These are phyloP conservation scores for Trichophyton benhamiae DNA, from an alignment of 2,329 filamentous ascomycete species.

Conservation along the genomic window DNA sequence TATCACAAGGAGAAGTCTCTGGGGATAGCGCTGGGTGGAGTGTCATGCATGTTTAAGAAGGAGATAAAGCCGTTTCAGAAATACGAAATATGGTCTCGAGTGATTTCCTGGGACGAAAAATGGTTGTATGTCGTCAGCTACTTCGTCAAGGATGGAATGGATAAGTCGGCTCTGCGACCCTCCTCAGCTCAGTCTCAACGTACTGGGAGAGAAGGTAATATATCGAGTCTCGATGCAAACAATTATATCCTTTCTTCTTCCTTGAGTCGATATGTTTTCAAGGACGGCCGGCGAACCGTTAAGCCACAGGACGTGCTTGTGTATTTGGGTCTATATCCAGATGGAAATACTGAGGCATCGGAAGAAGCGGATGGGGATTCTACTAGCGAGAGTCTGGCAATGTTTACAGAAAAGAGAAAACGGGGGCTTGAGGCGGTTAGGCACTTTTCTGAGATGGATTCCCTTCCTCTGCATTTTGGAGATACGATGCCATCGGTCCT, in stretches of 20 bases:
- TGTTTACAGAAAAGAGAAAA: neutral
- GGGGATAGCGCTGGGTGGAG: conserved; percentile 52
- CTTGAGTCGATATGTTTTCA: conserved; percentile 4
- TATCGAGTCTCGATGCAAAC: neutral
- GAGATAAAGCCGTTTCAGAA: conserved; percentile 53
- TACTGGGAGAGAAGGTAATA: neutral
- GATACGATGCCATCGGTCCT: conserved; percentile 3
- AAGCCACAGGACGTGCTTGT: neutral
- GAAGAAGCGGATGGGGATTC: neutral
- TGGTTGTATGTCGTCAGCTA: conserved; percentile 62
- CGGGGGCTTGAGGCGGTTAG: neutral
- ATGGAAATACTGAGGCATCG: neutral
- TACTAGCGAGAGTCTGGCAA: neutral
- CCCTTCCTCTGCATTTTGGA: conserved; percentile 4
- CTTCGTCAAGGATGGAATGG: conserved; percentile 43
- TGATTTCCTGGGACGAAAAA: conserved; percentile 61
- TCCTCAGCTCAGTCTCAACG: neutral
- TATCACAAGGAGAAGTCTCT: conserved; percentile 21
- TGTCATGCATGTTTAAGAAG: conserved; percentile 53
- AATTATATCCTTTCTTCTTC: conserved; percentile 4
- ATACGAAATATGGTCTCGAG: conserved; percentile 58
- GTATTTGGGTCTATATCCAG: neutral
- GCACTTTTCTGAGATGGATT: neutral
- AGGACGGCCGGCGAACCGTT: conserved; percentile 1
- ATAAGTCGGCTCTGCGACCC: neutral